Evolutionary conservation across 306 rosid species (phyloP).

Genomic region (Trifolium dubium): DNA sequence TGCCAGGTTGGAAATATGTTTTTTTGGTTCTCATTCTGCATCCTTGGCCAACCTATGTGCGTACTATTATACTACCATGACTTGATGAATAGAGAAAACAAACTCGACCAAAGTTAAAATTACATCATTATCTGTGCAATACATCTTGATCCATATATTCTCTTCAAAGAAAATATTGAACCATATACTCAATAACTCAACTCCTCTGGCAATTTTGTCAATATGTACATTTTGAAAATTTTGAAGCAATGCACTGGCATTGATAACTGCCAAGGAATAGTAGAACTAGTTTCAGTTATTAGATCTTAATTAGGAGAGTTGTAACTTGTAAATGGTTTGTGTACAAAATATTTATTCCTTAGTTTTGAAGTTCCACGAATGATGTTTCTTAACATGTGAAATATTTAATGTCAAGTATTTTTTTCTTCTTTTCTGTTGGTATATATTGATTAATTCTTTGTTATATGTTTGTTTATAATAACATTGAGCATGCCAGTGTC

Average conservation of each 20-base stretch:
- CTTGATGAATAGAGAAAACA: constrained; percentile 74
- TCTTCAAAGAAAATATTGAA: background rate
- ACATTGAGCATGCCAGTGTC: background rate
- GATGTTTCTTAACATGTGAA: background rate
- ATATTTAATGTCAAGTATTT: background rate
- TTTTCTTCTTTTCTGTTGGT: background rate
- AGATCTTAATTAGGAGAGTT: constrained; percentile 9
- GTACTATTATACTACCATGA: constrained; percentile 91
- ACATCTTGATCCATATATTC: constrained; percentile 18
- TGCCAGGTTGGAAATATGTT: constrained; percentile 90
- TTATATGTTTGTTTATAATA: no score
- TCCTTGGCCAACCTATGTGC: constrained; percentile 97
- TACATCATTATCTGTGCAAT: background rate
- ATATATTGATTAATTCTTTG: background rate
- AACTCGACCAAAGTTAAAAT: constrained; percentile 44
- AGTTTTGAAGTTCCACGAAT: background rate
- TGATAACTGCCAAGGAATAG: constrained; percentile 29
- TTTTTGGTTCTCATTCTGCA: constrained; percentile 89
- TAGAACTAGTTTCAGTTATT: background rate
- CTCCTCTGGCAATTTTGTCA: constrained; percentile 22
- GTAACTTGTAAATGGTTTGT: constrained; percentile 44
- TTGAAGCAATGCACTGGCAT: constrained; percentile 28
- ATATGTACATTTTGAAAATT: constrained; percentile 38
- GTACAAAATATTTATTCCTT: constrained; percentile 30
- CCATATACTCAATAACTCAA: constrained; percentile 17